Evolutionary conservation across 257 asterid species (phyloP).

Genomic region (Lycium barbarum): DNA sequence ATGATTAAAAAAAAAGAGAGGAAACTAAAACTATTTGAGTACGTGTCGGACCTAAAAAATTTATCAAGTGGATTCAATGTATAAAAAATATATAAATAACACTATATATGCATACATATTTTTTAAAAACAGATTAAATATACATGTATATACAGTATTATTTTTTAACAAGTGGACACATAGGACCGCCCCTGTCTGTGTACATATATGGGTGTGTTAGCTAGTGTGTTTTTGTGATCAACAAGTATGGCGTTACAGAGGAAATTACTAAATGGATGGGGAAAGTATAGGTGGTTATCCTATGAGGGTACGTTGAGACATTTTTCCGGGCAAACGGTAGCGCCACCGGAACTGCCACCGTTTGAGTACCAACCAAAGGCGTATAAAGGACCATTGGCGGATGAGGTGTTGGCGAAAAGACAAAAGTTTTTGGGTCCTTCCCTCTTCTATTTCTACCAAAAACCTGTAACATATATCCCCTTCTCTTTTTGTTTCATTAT

Average conservation of each 20-base stretch:
- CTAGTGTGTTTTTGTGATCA: neutral
- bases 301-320: neutral
- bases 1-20: too few relatives aligned
- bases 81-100: too few relatives aligned
- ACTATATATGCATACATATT: too few relatives aligned
- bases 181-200: too few relatives aligned
- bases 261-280: conserved; percentile 24
- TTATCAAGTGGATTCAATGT: too few relatives aligned
- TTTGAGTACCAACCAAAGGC: conserved; percentile 78
- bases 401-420: conserved; percentile 78
- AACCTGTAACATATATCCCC: conserved; percentile 62
- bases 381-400: conserved; percentile 79
- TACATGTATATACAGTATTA: too few relatives aligned
- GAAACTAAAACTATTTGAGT: too few relatives aligned
- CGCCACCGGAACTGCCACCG: conserved; percentile 71
- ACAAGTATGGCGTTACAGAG: conserved; percentile 34
- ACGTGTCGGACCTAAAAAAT: too few relatives aligned
- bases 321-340: conserved; percentile 30
- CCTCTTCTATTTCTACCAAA: conserved; percentile 79
- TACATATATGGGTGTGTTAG: neutral
- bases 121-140: too few relatives aligned
- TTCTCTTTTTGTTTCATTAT: neutral
- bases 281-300: neutral
- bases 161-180: too few relatives aligned
- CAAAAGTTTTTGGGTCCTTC: conserved; percentile 83